Percentiles rank a stretch among this genome's conserved stretches.
Evolutionary conservation across 345 rosid genomes (phyloP).

Genomic region (Rhodamnia argentea): DNA sequence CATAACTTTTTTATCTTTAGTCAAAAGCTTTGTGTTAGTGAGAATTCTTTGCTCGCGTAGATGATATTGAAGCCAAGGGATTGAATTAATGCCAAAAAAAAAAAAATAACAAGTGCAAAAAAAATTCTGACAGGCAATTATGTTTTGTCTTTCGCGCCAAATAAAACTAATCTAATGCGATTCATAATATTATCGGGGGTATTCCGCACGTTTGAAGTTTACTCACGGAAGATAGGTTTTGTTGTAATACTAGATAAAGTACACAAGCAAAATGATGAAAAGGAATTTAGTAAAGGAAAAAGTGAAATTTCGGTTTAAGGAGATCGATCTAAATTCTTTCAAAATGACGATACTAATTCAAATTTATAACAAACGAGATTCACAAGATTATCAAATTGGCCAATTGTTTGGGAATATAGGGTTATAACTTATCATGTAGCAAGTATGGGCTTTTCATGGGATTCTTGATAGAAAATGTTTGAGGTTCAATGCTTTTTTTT

Average conservation of each 20-base stretch:
- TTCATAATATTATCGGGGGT: background rate
- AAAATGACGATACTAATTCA: background rate
- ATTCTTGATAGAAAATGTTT: too few relatives aligned
- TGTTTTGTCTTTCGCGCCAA: background rate
- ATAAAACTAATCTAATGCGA: background rate
- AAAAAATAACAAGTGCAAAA: background rate
- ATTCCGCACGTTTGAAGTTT: background rate
- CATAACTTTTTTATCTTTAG: background rate
- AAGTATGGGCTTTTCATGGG: background rate
- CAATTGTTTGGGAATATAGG: background rate
- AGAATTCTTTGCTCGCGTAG: background rate
- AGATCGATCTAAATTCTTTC: background rate
- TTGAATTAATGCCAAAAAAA: background rate
- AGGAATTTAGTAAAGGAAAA: background rate
- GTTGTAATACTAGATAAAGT: rapidly evolving
- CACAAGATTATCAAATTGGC: background rate
- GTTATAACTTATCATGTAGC: background rate
- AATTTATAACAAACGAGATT: background rate
- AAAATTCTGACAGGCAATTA: background rate
- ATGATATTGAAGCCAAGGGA: background rate
- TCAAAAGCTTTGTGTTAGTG: background rate
- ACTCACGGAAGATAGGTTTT: rapidly evolving
- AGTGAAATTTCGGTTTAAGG: background rate
- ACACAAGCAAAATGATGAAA: background rate
- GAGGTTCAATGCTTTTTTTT: too few relatives aligned